Evolutionary conservation across 2,329 filamentous ascomycete genomes (phyloP), one percentile per base, ranked within the genome.

Genomic region (Volutella citrinella): DNA sequence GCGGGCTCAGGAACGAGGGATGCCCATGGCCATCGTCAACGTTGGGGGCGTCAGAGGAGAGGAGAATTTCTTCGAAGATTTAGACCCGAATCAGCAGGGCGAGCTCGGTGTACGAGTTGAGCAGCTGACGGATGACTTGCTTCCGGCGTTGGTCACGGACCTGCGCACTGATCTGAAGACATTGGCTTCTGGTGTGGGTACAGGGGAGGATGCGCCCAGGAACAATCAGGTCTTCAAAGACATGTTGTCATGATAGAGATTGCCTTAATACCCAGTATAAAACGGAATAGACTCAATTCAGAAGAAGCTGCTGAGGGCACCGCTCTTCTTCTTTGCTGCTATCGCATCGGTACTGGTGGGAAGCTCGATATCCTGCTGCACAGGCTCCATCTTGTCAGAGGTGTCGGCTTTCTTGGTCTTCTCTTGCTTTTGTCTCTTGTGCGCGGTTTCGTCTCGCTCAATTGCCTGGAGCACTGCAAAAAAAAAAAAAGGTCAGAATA

Each of bases 1-100:
- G 65, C 71, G 82, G 39, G 93, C 91, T 19, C 82, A 84, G 49
- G 86, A 93, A 49, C 75, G 81, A 43, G 81, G 81, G 1, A 91
- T 94, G 78, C 82, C 88, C 12, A 85, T 97, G 56, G 90, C 82
- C 1, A 82, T 96, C 25, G 67, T 96, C 38, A 97, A 95, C 53
- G 73, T 96, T 39, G 86, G 87, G n/a, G 86, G 87, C 9, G 81
- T 89, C 17, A 74, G 87, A 49, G 84, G 86, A 12, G 86, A 94
- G 55, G 82, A 88, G n/a, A 64, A 64, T 5, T 82, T 90, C 49
- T 87, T 87, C 47, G 63, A 59, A 4, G 66, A 74, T 38, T 49
- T 85, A 27, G 61, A 74, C n/a, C 65, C 68, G 3, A 54, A 57
- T 4, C 75, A 79, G 45, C 47, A 46, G 6, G 78, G 78, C 11